Conservation (phyloP, 2,329 filamentous ascomycete species). For the Ascochyta viciae-villosae region DNA sequence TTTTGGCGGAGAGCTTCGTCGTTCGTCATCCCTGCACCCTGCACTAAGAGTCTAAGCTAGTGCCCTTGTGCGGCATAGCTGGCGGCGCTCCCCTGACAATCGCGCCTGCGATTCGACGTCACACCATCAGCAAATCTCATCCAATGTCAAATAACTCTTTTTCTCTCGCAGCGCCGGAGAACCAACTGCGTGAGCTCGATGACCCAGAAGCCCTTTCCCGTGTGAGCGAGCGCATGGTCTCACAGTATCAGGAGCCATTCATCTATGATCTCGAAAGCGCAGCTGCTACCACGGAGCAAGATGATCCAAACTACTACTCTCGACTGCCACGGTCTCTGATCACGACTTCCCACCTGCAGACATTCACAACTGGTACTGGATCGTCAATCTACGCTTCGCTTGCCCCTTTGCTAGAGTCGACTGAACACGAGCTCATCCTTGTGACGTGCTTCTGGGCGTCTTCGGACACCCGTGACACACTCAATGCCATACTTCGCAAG, state of each 20-base stretch:
- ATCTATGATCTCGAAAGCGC: slow-evolving; percentile 36
- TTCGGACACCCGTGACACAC: slow-evolving; percentile 65
- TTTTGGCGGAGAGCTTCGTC: slow-evolving; percentile 37
- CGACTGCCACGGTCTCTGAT: slow-evolving; percentile 43
- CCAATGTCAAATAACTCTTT: background rate
- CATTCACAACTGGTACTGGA: slow-evolving; percentile 55
- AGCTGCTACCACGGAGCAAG: slow-evolving; percentile 27
- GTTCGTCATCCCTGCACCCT: slow-evolving; percentile 13
- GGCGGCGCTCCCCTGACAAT: slow-evolving; percentile 14
- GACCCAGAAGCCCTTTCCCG: background rate
- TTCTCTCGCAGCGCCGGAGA: background rate
- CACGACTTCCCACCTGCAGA: slow-evolving; percentile 44
- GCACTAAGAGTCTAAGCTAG: background rate
- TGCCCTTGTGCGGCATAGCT: slow-evolving; percentile 21
- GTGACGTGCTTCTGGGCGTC: slow-evolving; percentile 85
- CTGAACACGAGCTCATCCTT: slow-evolving; percentile 71
- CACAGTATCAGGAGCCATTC: slow-evolving; percentile 32
- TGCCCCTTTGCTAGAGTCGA: slow-evolving; percentile 66
- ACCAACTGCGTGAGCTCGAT: background rate
- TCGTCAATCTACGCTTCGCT: slow-evolving; percentile 56
- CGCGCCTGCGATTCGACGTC: slow-evolving; percentile 31
- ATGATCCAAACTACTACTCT: slow-evolving; percentile 52
- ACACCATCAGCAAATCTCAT: slow-evolving; percentile 22
- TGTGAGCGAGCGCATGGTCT: slow-evolving; percentile 1
- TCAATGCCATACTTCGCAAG: slow-evolving; percentile 64